Evolutionary conservation across 73 alveolate species (phyloP), one percentile per base, ranked within the genome.

Genomic region (Paramecium primaurelia): DNA sequence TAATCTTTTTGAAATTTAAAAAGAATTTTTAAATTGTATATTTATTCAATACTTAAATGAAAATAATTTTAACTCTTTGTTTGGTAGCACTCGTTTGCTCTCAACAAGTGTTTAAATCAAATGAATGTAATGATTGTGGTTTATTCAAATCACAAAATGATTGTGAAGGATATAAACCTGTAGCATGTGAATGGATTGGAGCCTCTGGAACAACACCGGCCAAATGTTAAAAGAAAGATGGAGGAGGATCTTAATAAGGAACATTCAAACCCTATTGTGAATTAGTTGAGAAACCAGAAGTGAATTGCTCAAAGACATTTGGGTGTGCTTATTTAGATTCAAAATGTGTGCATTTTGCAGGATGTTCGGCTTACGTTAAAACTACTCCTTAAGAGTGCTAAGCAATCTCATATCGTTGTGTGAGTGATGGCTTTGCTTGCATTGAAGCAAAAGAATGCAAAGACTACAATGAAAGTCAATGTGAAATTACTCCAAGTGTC

Each of bases 321-420:
- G 91, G 91, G 1, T 80, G 91, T 80, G 71, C 91, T 11, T 80
- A 45, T 22, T 22, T 80, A 47, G 75, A 80, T 45, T 20, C 44
- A 20, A 80, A 42, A 80, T 80, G 91, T 12, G 28, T 64, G 0
- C 71, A 45, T 26, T 80, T 80, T 38, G 58, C 91, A 8, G 91
- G 91, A 44, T 80, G 91, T 49, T 42, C 91, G 18, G 91, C 91
- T 26, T 80, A 80, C 58, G 75, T 47, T 45, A 42, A 80, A 64
- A 80, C 91, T 14, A 80, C 77, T 45, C 10, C 10, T 6, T 30
- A 54, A n/a, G 91, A 42, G 2, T 80, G 91, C 77, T 32, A 80
- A 47, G 75, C 49, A 10, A 80, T 80, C 25, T 42, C 77, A 40
- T 32, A 34, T 49, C 37, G 32, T 20, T 80, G 91, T 49, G 30